Evolutionary conservation across 1,284 basidiomycete genomes (phyloP), one percentile per base, ranked within the genome.

Genomic region (Caloboletus inedulis): DNA sequence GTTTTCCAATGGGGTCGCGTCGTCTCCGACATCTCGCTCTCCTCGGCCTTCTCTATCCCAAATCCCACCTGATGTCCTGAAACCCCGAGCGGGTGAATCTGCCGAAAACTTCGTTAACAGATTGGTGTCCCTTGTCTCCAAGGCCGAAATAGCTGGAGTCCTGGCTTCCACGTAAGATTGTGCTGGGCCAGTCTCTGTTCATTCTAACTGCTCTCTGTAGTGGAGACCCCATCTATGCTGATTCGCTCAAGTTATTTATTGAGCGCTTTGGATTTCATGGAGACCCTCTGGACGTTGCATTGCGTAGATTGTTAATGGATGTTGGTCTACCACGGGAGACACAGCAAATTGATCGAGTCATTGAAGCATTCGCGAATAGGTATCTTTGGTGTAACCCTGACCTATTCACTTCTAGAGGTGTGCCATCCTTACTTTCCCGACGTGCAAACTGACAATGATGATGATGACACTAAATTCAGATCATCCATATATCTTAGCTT

Each of bases 321-420:
- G 83, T 97, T 43, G 85, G 89, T 47, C 78, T 99, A 44, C 96
- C 96, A 4, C 81, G 87, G 56, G 96, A 99, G 75, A 98, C 96
- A 0, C 97, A 99, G 69, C 96, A 99, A 72, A 99, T 99, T 56
- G 97, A 99, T 70, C 82, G 96, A 47, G 91, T 98, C 47, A 93
- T 99, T 67, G 94, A 98, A 71, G 91, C 91, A 0, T 99, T 99
- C 70, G 90, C 96, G 7, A 78, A 77, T 48, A 81, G 90, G 52
- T 99, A 98, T 72, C 74, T 84, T 53, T 75, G 81, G 51, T 95
- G 93, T 71, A 97, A 99, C 69, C 85, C 88, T 48, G 82, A 78
- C 47, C 71, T 98, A 35, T 98, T 96, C 66, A 75, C 75, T 6
- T 82, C 85, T 25, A 80, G 87, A 66, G 93, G 93, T 90, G 62